Evolutionary conservation across 495 filamentous ascomycete species (phyloP), one percentile per base, ranked within the genome.

Genomic region (Xylaria flabelliformis): DNA sequence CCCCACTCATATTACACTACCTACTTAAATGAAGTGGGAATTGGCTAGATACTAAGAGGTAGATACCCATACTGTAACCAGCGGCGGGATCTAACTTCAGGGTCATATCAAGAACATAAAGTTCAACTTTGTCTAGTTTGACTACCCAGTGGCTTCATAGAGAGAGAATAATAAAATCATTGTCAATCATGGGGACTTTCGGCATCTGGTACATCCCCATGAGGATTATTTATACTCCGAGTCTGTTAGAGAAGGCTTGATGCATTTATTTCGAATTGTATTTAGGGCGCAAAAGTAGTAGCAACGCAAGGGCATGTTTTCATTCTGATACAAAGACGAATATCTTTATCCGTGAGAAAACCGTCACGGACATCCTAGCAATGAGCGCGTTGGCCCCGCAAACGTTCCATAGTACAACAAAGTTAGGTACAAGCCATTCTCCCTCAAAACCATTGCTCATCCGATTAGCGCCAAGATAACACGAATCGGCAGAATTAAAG

Each of bases 401-500:
- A 48, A 53, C 48, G 50, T 56, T 63, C 59, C 69, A 65, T 72
- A 72, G 66, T 72, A 72, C 70, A 71, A 71, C 32, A 56, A 9
- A 71, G 8, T 66, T 61, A 50, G 42, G 42, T 72, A 72, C 70
- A 72, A 65, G 21, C 42, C 48, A 59, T 59, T 72, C 39, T 65
- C 51, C 21, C 59, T 56, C 41, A 44, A 41, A 17, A 19, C 29
- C 15, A 69, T 48, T 51, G 56, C 56, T 56, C 44, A n/a, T 41
- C 44, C 29, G 26, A 62, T 53, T 29, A 51, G 26, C 56, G 32
- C 32, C 58, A 39, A 36, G 24, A 63, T 58, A 44, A 42, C 26
- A 13, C 13, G 42, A 17, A 63, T 72, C 67, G 75, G 72, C 64
- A 59, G 58, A 59, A 72, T 67, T 77, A 74, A 73, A 72, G 74